Conservation (phyloP, 2,329 filamentous ascomycete species). For the Colletotrichum horii region DNA sequence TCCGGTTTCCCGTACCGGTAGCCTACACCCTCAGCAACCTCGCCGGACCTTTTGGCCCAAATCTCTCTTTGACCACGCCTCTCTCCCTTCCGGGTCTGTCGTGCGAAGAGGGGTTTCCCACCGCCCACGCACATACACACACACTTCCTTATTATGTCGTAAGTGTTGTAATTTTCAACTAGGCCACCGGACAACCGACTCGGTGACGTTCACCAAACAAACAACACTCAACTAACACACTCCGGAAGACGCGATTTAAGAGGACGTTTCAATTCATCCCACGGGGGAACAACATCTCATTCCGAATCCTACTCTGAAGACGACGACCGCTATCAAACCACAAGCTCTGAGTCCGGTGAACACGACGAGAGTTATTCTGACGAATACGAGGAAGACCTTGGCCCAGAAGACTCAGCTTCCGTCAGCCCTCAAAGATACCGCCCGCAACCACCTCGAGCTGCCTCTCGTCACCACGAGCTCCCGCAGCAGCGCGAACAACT, state of each 20-base stretch:
- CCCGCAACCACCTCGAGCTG: constrained; percentile 17
- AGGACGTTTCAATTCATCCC: constrained; percentile 22
- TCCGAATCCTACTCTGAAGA: constrained; percentile 43
- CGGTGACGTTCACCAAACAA: constrained; percentile 10
- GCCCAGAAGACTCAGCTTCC: constrained; percentile 63
- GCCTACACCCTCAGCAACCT: constrained; percentile 1
- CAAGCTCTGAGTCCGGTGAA: constrained; percentile 31
- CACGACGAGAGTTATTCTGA: constrained; percentile 32
- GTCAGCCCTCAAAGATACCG: constrained; percentile 37
- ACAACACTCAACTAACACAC: constrained; percentile 23
- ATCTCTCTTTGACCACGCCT: constrained; percentile 48
- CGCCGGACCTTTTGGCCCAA: constrained; percentile 21
- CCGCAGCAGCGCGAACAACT: constrained; percentile 27
- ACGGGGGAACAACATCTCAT: constrained; percentile 28
- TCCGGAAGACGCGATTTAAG: constrained; percentile 8
- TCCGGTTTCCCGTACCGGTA: not conserved
- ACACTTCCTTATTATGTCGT: constrained; percentile 42
- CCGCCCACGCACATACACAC: constrained; percentile 20
- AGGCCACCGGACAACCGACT: constrained; percentile 19
- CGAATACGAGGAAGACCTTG: constrained; percentile 42
- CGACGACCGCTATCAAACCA: constrained; percentile 40
- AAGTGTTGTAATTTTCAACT: constrained; percentile 27
- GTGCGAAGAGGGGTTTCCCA: constrained; percentile 47
- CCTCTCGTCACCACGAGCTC: constrained; percentile 26
- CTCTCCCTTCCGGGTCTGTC: constrained; percentile 46